Evolutionary conservation across 2,329 filamentous ascomycete genomes (phyloP), one percentile per base, ranked within the genome.

Genomic region (Stachybotrys elegans): DNA sequence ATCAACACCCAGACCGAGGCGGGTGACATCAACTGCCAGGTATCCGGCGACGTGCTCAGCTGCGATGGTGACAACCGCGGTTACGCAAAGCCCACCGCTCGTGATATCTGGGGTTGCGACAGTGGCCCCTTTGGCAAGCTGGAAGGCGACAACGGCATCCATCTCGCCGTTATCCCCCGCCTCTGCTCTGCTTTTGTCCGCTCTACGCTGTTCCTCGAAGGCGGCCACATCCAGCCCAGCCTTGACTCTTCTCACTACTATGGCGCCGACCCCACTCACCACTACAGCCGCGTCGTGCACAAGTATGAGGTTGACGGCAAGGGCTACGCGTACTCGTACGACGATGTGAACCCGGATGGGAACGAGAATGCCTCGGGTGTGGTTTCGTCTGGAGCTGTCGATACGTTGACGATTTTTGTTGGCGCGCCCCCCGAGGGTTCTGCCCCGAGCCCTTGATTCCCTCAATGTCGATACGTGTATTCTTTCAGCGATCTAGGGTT

Each of bases 301-400:
- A 61, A 71, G 29, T 70, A 77, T 40, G 79, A 83, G 62, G 56
- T 72, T 5, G 79, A 84, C 57, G 73, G 73, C 1, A 65, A 69
- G 36, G 83, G 83, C 0, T 86, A 86, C 56, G 76, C 79, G 1
- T 86, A 85, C 55, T 71, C 83, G 0, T 86, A 84, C 51, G 83
- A 86, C 54, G 83, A 86, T 56, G 82, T 86, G 16, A 76, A 78
- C 43, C 74, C 79, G n/a, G 22, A 22, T 47, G 77, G 72, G 16
- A 69, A 72, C 22, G 65, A 71, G 49, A 78, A 84, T 56, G 74
- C 76, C 4, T 66, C 66, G 2, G 67, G 64, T 0, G 47, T 57
- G 13, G 56, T 68, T 14, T 41, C 54, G 0, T 59, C 60, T 2
- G 54, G 51, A 1, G 46, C 40, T 9, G 56, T 58, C 0, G 45